Conservation (phyloP, 805 yeast genomes). For the fission yeast (Schizosaccharomyces pombe) region DNA sequence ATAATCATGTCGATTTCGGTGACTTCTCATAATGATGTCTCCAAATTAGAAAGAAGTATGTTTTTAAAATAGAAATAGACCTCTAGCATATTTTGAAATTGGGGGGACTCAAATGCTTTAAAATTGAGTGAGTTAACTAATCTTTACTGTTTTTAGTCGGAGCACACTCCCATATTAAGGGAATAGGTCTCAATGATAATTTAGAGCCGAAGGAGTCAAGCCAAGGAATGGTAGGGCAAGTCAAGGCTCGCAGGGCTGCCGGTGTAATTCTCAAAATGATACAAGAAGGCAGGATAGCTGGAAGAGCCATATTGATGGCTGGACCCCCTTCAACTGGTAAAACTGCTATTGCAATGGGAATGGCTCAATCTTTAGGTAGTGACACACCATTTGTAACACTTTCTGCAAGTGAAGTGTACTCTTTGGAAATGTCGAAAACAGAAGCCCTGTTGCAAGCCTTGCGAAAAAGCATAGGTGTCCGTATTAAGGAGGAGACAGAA, state of each 20-base stretch:
- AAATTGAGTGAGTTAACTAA: background rate
- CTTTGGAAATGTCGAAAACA: slow-evolving; percentile 79
- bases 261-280: slow-evolving; percentile 85
- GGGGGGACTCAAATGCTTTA: too few species aligned
- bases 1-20: slow-evolving; percentile 1
- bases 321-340: slow-evolving; percentile 99
- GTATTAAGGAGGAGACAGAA: slow-evolving; percentile 90
- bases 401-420: slow-evolving; percentile 82
- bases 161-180: slow-evolving; percentile 95
- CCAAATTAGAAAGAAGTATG: background rate
- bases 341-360: slow-evolving; percentile 93
- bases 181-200: slow-evolving; percentile 55
- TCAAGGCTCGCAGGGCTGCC: slow-evolving; percentile 85
- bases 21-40: background rate
- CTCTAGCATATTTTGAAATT: too few species aligned
- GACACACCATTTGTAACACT: slow-evolving; percentile 89
- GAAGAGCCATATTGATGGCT: slow-evolving; percentile 82
- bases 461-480: slow-evolving; percentile 83
- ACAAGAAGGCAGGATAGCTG: slow-evolving; percentile 84
- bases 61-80: too few species aligned
- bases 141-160: slow-evolving; percentile 27
- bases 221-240: slow-evolving; percentile 96
- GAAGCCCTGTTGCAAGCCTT: slow-evolving; percentile 93
- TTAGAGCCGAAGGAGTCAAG: slow-evolving; percentile 57
- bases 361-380: slow-evolving; percentile 23